phyloP scores from a whole-genome alignment of 2,329 filamentous ascomycete species.

The Coniosporium tulheliwenetii region DNA sequence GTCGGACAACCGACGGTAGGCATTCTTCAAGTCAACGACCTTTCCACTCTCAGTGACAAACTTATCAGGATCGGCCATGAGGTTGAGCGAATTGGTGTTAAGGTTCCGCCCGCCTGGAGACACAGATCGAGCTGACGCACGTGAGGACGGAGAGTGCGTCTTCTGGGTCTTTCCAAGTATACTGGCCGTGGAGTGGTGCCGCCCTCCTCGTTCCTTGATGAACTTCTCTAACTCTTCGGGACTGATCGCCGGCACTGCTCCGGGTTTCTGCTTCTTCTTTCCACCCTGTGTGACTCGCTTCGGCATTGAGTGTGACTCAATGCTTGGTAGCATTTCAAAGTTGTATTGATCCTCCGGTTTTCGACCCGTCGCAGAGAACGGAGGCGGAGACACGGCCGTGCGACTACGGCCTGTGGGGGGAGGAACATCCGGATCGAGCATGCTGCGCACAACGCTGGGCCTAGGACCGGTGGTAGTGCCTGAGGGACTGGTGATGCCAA shows the following conservation, averaged over 20 bases:
- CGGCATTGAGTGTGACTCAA: conserved; percentile 24
- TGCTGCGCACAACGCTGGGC: conserved; percentile 12
- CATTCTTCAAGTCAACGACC: conserved; percentile 50
- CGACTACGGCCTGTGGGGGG: conserved; percentile 18
- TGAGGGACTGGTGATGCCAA: conserved; percentile 15
- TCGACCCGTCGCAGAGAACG: conserved; percentile 10
- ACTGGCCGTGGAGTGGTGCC: conserved; percentile 23
- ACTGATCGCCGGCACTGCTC: conserved; percentile 32
- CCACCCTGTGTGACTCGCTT: conserved; percentile 26
- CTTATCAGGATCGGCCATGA: conserved; percentile 21
- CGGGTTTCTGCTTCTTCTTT: conserved; percentile 21
- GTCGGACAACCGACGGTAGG: conserved; percentile 57
- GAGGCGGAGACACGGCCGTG: conserved; percentile 9
- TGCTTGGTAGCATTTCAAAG: conserved; percentile 29
- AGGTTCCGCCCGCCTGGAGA: conserved; percentile 24
- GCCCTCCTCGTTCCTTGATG: conserved; percentile 9
- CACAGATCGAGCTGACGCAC: conserved; percentile 14
- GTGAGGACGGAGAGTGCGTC: conserved; percentile 20
- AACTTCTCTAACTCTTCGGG: conserved; percentile 12
- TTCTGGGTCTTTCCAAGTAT: conserved; percentile 17
- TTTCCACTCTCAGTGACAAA: conserved; percentile 45
- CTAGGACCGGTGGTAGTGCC: conserved; percentile 4
- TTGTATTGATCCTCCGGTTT: conserved; percentile 25
- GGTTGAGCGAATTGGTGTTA: conserved; percentile 33
- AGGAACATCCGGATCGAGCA: conserved; percentile 19